phyloP scores from a whole-genome alignment of 768 basidiomycete genomes.

The Tulasnella sp. region DNA sequence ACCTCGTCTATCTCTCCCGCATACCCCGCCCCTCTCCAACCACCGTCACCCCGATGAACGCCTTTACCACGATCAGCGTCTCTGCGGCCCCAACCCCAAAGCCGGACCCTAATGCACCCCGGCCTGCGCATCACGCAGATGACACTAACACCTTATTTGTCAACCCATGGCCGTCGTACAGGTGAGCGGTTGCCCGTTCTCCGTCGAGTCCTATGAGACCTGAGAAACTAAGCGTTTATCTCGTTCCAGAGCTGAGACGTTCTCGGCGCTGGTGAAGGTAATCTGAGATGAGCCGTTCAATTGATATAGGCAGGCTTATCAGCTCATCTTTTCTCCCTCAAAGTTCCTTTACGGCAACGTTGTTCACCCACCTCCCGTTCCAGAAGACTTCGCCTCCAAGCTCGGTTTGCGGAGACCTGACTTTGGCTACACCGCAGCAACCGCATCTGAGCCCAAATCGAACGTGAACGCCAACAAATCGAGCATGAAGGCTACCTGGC shows the following conservation, averaged over 20 bases:
- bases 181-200: not conserved
- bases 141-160: conserved; percentile 18
- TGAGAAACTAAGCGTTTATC: not conserved
- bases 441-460: not conserved
- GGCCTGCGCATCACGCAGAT: conserved; percentile 23
- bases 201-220: not conserved
- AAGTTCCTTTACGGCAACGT: not conserved
- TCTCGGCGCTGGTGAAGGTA: not conserved
- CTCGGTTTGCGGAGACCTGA: conserved; percentile 28
- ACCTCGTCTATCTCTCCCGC: not conserved
- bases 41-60: not conserved
- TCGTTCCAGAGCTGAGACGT: not conserved
- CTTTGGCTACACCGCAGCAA: conserved; percentile 13
- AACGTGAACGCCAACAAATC: conserved; percentile 48
- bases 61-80: not conserved
- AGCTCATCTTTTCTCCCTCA: not conserved
- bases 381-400: conserved; percentile 16
- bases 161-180: conserved; percentile 26
- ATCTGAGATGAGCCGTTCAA: not conserved
- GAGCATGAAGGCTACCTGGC: conserved; percentile 32
- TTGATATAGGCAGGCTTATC: not conserved
- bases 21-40: not conserved
- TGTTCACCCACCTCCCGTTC: not conserved
- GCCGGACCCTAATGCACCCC: not conserved
- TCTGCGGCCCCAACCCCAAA: not conserved